Base-by-base conservation (phyloP, 768 basidiomycete species). In the Chalciporus pseudorubinellus region DNA sequence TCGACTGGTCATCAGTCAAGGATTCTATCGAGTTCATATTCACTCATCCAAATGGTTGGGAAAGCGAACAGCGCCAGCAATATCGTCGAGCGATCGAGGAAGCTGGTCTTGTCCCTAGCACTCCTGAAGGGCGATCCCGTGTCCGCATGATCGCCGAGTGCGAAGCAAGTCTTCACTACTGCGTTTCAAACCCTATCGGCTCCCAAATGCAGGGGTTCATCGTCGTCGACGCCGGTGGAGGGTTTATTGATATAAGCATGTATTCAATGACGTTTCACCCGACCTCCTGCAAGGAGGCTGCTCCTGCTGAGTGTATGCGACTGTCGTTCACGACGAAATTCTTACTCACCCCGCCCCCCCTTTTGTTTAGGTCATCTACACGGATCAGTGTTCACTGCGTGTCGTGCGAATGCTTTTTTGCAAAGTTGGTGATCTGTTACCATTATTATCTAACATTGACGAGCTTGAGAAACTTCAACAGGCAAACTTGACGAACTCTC, bases 31-130 rank as follows among this genome's bases (percentile, higher is more conserved):
- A 79, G 22, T 79, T 78, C 50, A 68, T 85, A 2, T 70, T 85
- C 5, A 74, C 75, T 0, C 82, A 84, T 56, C 83, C 83, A 1
- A 85, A 84, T 48, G 82, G 80, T 0, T 85, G 83, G 84, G 82
- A 78, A 50, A 77, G 79, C 1, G 59, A 59, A 0, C 83, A 85
- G 56, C 84, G 84, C 46, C 64, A 65, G 22, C 66, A 73, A 52
- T 78, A 84, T 69, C 74, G 82, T 1, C 60, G 62, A 31, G 83
- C 82, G 2, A 77, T 80, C 1, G 69, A 79, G 4, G 53, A 55
- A 6, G 82, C 81, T 1, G 78, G 78, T 1, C 69, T 85, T 6
- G 67, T 84, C 26, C 68, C 73, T 0, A 64, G 77, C 42, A 72
- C 60, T 0, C 43, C 50, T 0, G 61, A 61, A 0, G 78, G 71